Evolutionary conservation across 164 flowering plant genomes (phyloP).

Genomic region (Nymphaea colorata): DNA sequence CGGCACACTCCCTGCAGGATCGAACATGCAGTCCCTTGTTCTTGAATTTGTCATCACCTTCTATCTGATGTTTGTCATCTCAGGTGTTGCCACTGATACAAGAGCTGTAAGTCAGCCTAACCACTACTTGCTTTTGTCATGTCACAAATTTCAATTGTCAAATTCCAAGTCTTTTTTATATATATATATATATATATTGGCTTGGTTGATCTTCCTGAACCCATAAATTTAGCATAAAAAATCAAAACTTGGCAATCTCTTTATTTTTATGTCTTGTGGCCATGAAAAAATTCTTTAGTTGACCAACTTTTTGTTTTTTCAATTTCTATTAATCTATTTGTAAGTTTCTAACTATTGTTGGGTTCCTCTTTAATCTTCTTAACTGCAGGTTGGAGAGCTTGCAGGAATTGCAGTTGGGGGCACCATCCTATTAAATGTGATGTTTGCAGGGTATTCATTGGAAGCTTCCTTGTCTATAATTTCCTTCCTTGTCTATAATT

Average conservation of each 20-base stretch:
- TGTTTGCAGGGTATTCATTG: conserved; percentile 49
- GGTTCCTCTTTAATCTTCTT: not conserved
- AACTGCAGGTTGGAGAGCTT: conserved; percentile 70
- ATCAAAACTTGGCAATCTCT: not conserved
- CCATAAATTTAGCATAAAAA: too few species aligned
- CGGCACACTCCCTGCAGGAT: conserved; percentile 43
- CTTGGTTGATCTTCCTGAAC: too few species aligned
- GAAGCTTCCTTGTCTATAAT: not conserved
- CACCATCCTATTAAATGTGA: conserved; percentile 55
- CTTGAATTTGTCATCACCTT: conserved; percentile 61
- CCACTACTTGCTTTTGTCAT: not conserved
- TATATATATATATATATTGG: not conserved
- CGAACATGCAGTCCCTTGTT: conserved; percentile 41
- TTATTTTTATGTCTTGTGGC: not conserved
- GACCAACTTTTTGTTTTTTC: not conserved
- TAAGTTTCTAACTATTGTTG: too few species aligned
- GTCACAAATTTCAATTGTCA: not conserved
- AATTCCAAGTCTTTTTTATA: not conserved
- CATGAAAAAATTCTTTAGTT: too few species aligned
- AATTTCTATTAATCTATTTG: too few species aligned
- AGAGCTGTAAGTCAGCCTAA: conserved; percentile 40
- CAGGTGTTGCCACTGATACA: conserved; percentile 67
- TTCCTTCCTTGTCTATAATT: too few species aligned
- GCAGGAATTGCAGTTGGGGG: conserved; percentile 84
- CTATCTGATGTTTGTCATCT: conserved; percentile 69